Base-by-base conservation (phyloP, 2,329 filamentous ascomycete genomes). In the Verticillium klebahnii region DNA sequence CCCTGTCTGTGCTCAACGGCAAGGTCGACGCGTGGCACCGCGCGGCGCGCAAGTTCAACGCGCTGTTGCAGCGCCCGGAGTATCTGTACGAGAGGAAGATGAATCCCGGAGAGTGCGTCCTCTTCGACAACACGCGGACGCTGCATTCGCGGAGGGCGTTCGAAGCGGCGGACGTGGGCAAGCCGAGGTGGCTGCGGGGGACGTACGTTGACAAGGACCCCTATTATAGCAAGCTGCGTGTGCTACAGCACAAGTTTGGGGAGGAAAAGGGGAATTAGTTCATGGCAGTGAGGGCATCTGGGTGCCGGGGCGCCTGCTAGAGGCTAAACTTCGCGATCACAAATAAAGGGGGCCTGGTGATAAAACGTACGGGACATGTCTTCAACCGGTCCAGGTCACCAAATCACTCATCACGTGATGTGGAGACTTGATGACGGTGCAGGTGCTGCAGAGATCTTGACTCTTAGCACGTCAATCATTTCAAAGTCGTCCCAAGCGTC, bases 51-150 rank as follows among this genome's bases (percentile, higher is more conserved):
- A 61, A 61, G 36, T 61, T 57, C 25, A 61, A 61, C 31, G 36
- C 55, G 15, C 56, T 61, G 5, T 19, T 61, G 15, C 55, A 61
- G 55, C 54, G 60, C 19, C 36, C 50, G 4, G 60, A 58, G 54
- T 61, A 61, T 50, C 19, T 57, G 23, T 61, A 45, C 31, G 39
- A 61, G 39, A 19, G 60, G 15, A 61, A 57, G 60, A 61, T 61
- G 60, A 52, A 58, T 2, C 55, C 54, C 12, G 55, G 60, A 2
- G 60, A 61, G 14, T 58, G 60, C 36, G 60, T 61, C 25, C 56
- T 61, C 5, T 61, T 61, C 31, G 60, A 61, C n/a, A 61, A 61
- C 55, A 61, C 55, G 25, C 45, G 60, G n/a, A 58, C 55, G n/a
- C 19, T 61, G 37, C 60, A 58, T 31, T 61, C 60, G 5, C 23